Base-by-base conservation (phyloP, 2,329 filamentous ascomycete species). In the Cladosporium sp. region DNA sequence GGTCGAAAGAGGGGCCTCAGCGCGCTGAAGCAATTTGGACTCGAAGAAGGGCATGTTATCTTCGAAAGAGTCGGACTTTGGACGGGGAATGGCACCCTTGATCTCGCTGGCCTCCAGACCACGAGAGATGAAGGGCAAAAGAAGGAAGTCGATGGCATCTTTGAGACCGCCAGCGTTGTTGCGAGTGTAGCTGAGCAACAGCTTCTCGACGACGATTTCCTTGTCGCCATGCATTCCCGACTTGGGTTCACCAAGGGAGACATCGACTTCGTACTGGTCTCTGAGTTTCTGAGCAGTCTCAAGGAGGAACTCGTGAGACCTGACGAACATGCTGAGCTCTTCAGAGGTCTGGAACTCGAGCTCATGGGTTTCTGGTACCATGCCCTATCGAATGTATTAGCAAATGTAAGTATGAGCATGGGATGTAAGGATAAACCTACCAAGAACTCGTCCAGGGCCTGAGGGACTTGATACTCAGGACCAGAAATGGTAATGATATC, bases 51-150 rank as follows among this genome's bases (percentile, higher is more conserved):
- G 94, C 62, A 98, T 85, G 8, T 94, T 96, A 73, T 99, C 94
- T 77, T 99, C 95, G 70, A 99, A 99, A 0, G 95, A 97, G 78
- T 99, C 95, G 0, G 95, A 98, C 82, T 98, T 97, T 69, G 95
- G 95, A n/a, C 95, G 91, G 23, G 94, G 93, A 70, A 98, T 95
- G n/a, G 92, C 89, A 62, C 95, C 95, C 78, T 96, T 96, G 74
- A 98, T 89, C 50, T 93, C 89, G 65, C 86, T 91, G 11, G 89
- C 86, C 73, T 98, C 92, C n/a, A 97, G 87, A n/a, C 91, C 91
- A 56, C 93, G 90, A 53, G 91, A 90, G 31, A 96, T 91, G 67
- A 98, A 87, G 68, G 93, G 88, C 52, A 91, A 89, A 72, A 95
- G 90, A 71, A 99, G 83, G 77, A 96, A 97, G 73, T 99, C 95